Evolutionary conservation across 352 stramenopile species (phyloP).

Genomic region (Phytophthora melonis): DNA sequence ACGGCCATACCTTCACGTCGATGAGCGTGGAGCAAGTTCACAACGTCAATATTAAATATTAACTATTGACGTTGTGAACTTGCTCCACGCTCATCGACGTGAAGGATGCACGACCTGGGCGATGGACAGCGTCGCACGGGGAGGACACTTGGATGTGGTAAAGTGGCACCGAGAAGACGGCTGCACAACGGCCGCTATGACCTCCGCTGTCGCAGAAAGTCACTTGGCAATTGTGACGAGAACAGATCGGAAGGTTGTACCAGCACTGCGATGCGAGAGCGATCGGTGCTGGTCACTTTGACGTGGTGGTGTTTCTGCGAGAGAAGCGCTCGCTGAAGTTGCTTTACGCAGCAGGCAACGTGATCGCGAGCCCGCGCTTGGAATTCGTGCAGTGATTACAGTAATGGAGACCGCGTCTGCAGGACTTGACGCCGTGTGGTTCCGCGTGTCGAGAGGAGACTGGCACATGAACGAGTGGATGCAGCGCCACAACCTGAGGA

Average conservation of each 20-base stretch:
- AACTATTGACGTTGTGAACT: conserved; percentile 20
- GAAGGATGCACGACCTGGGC: conserved; percentile 15
- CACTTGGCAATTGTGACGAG: conserved; percentile 14
- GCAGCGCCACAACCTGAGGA: not conserved
- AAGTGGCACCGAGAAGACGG: conserved; percentile 18
- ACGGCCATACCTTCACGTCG: conserved; percentile 3
- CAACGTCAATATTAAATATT: too few relatives aligned
- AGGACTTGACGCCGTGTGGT: conserved; percentile 12
- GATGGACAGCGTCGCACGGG: conserved; percentile 10
- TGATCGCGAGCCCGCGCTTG: conserved; percentile 3
- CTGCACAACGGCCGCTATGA: conserved; percentile 5
- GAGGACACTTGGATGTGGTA: conserved; percentile 9
- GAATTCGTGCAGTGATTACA: conserved; percentile 24
- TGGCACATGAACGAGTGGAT: conserved; percentile 26
- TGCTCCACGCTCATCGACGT: conserved; percentile 6
- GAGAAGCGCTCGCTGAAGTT: not conserved
- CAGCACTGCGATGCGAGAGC: conserved; percentile 1
- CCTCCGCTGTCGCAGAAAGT: conserved; percentile 1
- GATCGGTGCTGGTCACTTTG: conserved; percentile 17
- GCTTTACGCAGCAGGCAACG: not conserved
- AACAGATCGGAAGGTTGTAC: conserved; percentile 14
- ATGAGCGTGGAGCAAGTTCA: conserved; percentile 17
- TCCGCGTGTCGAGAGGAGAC: conserved; percentile 7
- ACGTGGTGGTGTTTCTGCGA: conserved; percentile 20
- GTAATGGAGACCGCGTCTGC: not conserved